Conservation (phyloP, 345 rosid genomes). For the Populus nigra region DNA sequence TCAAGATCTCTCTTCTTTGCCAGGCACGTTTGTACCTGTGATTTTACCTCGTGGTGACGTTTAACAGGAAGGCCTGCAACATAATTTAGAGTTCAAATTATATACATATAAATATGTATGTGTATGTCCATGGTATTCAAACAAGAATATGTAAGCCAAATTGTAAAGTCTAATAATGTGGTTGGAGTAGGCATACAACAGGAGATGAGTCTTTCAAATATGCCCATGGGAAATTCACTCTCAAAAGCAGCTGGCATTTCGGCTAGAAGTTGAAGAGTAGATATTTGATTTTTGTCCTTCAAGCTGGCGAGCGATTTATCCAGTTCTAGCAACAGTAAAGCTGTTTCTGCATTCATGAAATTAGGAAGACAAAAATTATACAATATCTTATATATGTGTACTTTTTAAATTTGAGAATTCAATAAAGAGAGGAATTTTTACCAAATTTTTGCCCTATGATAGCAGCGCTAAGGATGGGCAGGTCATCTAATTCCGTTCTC, state of each 20-base stretch:
- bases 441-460: conserved; percentile 27
- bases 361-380: not conserved
- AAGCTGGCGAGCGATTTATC: not conserved
- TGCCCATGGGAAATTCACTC: not conserved
- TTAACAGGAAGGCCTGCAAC: too few relatives aligned
- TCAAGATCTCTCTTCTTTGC: too few relatives aligned
- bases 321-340: conserved; percentile 13
- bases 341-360: conserved; percentile 13
- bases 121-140: too few relatives aligned
- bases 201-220: not conserved
- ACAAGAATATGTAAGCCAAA: too few relatives aligned
- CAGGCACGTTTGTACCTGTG: rapidly evolving
- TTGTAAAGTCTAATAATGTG: too few relatives aligned
- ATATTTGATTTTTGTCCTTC: conserved; percentile 10
- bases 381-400: too few relatives aligned
- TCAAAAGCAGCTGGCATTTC: conserved; percentile 1
- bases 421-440: not conserved
- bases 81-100: too few relatives aligned
- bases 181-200: not conserved
- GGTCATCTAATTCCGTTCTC: too few relatives aligned
- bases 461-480: conserved; percentile 27
- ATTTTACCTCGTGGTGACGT: rapidly evolving
- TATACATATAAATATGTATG: not conserved
- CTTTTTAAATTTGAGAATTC: too few relatives aligned
- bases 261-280: conserved; percentile 20